A percentile compares a stretch with the other conserved stretches of the same genome.
Conservation (phyloP, 2,329 filamentous ascomycete species). For the Ramularia endophylla region DNA sequence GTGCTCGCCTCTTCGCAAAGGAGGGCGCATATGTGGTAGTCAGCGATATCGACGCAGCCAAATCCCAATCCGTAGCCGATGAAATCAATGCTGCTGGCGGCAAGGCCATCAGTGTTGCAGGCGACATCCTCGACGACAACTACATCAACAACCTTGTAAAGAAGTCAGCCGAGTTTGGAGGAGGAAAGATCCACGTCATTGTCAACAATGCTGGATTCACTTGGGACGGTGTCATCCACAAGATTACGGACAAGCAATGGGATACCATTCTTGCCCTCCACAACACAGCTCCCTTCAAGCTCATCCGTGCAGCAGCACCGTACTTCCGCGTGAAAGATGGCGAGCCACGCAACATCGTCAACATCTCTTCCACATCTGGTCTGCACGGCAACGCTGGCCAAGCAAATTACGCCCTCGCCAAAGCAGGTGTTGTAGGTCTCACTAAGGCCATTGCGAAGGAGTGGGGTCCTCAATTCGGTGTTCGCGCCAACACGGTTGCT, state of each 20-base stretch:
- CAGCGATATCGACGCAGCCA: slow-evolving; percentile 74
- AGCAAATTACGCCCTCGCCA: slow-evolving; percentile 80
- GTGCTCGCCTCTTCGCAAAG: slow-evolving; percentile 71
- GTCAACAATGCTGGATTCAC: slow-evolving; percentile 92
- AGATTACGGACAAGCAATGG: slow-evolving; percentile 89
- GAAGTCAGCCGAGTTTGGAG: slow-evolving; percentile 71
- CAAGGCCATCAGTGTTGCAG: slow-evolving; percentile 65
- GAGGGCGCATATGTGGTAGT: slow-evolving; percentile 82
- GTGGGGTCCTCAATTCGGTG: slow-evolving; percentile 80
- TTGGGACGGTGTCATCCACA: slow-evolving; percentile 90
- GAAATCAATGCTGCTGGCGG: slow-evolving; percentile 63
- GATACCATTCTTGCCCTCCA: slow-evolving; percentile 80
- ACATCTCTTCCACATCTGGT: slow-evolving; percentile 76
- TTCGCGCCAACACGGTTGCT: slow-evolving; percentile 75
- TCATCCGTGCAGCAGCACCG: slow-evolving; percentile 71
- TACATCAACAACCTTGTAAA: slow-evolving; percentile 70
- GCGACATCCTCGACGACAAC: slow-evolving; percentile 66
- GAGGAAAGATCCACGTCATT: slow-evolving; percentile 83
- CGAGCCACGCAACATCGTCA: slow-evolving; percentile 71
- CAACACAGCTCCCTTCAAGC: slow-evolving; percentile 78
- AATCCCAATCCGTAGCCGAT: slow-evolving; percentile 62
- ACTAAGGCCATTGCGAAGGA: slow-evolving; percentile 88
- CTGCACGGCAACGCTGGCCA: slow-evolving; percentile 87
- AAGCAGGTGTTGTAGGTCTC: slow-evolving; percentile 75
- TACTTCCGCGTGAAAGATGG: slow-evolving; percentile 85